These are phyloP conservation scores for Paramecium pentaurelia DNA, from an alignment of 73 alveolate genomes.

Conservation along the genomic window DNA sequence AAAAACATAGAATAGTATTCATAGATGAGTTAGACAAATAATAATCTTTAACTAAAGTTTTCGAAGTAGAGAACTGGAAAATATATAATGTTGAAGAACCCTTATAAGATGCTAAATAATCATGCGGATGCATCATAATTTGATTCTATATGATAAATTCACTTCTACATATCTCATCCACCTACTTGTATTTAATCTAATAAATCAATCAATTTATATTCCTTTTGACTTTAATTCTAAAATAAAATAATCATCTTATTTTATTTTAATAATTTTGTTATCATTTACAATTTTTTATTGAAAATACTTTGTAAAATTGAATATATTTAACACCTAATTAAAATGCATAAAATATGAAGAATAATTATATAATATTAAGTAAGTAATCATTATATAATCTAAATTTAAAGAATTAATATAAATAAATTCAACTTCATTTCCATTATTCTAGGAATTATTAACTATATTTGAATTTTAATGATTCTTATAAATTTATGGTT, in stretches of 20 bases:
- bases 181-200: neutral
- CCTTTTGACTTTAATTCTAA: neutral
- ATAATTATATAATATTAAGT: too few relatives aligned
- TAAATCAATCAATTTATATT: neutral
- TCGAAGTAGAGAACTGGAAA: conserved; percentile 46
- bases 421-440: too few relatives aligned
- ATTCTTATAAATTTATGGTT: too few relatives aligned
- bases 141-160: neutral
- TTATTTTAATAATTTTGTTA: neutral
- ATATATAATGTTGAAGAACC: conserved; percentile 18
- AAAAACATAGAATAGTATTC: neutral
- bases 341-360: too few relatives aligned
- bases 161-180: neutral
- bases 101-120: neutral
- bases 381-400: too few relatives aligned
- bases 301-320: too few relatives aligned
- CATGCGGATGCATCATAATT: conserved; percentile 1
- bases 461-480: too few relatives aligned
- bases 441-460: too few relatives aligned
- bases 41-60: neutral
- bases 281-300: neutral
- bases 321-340: neutral
- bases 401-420: too few relatives aligned
- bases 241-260: neutral
- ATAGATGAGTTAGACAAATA: neutral